phyloP scores from a whole-genome alignment of 495 filamentous ascomycete genomes.

The Halenospora varia region DNA sequence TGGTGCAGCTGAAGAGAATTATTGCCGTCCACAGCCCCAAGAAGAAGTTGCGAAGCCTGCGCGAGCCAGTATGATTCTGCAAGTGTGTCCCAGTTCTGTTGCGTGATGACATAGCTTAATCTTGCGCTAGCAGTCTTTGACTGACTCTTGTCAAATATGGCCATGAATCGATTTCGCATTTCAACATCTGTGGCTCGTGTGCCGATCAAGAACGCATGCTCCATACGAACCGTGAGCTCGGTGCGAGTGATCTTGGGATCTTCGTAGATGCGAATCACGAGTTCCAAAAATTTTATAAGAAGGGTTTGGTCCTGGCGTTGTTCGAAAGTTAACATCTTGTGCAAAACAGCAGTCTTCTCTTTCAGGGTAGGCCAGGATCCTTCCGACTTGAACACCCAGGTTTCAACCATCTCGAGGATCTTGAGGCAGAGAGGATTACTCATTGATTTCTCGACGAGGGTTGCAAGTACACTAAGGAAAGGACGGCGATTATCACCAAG shows the following conservation, averaged over 20 bases:
- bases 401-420: constrained; percentile 89
- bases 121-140: constrained; percentile 82
- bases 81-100: constrained; percentile 97
- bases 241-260: constrained; percentile 92
- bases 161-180: constrained; percentile 94
- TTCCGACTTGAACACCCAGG: constrained; percentile 90
- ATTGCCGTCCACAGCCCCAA: constrained; percentile 87
- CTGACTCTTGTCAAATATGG: constrained; percentile 87
- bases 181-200: constrained; percentile 91
- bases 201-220: constrained; percentile 96
- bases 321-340: constrained; percentile 97
- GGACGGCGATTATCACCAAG: constrained; percentile 90
- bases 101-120: constrained; percentile 79
- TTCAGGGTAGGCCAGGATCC: constrained; percentile 95
- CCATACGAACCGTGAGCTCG: constrained; percentile 91
- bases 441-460: constrained; percentile 88
- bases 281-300: constrained; percentile 85
- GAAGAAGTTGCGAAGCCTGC: constrained; percentile 85
- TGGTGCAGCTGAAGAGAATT: constrained; percentile 66
- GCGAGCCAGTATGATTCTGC: constrained; percentile 94
- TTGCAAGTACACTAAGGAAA: constrained; percentile 90
- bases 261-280: constrained; percentile 97
- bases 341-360: constrained; percentile 93
- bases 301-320: constrained; percentile 74
- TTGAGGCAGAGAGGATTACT: constrained; percentile 82